These are phyloP conservation scores for Neostapfia colusana DNA, from an alignment of 176 grass and related monocot species.

Conservation along the genomic window DNA sequence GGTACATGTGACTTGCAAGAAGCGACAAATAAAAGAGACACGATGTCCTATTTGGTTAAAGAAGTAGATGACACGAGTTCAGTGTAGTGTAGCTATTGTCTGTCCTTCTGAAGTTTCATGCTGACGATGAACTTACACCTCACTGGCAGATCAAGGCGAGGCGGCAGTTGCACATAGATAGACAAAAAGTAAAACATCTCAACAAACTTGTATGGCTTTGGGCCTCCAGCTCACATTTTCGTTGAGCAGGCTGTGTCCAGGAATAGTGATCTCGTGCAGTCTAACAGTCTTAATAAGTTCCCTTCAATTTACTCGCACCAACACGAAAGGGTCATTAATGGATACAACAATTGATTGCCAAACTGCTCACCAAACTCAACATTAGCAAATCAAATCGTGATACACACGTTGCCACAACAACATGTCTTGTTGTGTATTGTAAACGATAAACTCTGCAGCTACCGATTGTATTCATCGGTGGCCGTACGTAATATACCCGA, in stretches of 20 bases:
- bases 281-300: neutral
- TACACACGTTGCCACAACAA: neutral
- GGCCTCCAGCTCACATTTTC: neutral
- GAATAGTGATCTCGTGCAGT: slow-evolving; percentile 3
- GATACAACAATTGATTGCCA: neutral
- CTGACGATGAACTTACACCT: neutral
- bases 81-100: neutral
- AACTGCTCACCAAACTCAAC: neutral
- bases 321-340: neutral
- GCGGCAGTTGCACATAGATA: neutral
- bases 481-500: no score
- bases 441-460: no score
- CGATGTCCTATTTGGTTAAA: neutral
- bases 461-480: no score
- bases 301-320: neutral
- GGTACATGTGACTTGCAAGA: no score
- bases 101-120: neutral
- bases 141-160: neutral
- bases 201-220: neutral
- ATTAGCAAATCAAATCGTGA: neutral
- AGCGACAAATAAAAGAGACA: no score
- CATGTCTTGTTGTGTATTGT: no score
- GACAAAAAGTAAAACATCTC: neutral
- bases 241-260: slow-evolving; percentile 17
- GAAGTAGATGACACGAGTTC: neutral